Base-by-base conservation (phyloP, 2,329 filamentous ascomycete genomes). In the Cladophialophora exuberans region DNA sequence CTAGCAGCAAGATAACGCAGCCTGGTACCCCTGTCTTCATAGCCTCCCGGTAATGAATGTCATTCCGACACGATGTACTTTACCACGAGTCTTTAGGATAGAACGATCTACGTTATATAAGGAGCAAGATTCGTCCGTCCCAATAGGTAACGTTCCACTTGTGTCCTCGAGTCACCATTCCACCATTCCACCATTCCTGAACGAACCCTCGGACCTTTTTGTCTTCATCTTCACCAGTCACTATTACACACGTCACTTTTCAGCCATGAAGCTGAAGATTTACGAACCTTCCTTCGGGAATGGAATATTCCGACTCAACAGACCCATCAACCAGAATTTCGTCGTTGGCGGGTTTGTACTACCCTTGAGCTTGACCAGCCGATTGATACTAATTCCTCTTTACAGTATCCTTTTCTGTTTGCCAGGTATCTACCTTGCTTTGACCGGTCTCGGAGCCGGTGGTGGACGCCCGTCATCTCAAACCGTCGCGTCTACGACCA, bases 401-500 rank as follows among this genome's bases (percentile, higher is more conserved):
- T n/a, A n/a, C 35, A 59, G 51, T 10, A 57, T 60, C 18, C 48
- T 63, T n/a, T 65, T 65, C 49, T 64, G 61, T 36, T 42, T 62
- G 20, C 61, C 62, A 3, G 62, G 62, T 20, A 65, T 65, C 26
- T 65, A 65, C 38, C 48, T 60, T 6, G 62, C 62, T 7, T 18
- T 65, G 18, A 65, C 62, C 1, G 62, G 59, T 30, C 52, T 65
- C 6, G 62, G 62, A 20, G 62, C 62, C 28, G 62, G 62, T 49
- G 62, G 62, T 31, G 62, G 62, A 18, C 47, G 55, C 26, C 62
- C 62, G 4, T 56, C 54, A 3, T 61, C 61, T 11, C 52, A 56
- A 18, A 48, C 51, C 0, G 61, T 65, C 3, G 62, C 62, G 2
- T 58, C 52, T 3, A 46, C 45, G 6, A 58, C 56, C 22, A 64